phyloP scores from a whole-genome alignment of 179 eudicot genomes.

The Carnegiea gigantea region DNA sequence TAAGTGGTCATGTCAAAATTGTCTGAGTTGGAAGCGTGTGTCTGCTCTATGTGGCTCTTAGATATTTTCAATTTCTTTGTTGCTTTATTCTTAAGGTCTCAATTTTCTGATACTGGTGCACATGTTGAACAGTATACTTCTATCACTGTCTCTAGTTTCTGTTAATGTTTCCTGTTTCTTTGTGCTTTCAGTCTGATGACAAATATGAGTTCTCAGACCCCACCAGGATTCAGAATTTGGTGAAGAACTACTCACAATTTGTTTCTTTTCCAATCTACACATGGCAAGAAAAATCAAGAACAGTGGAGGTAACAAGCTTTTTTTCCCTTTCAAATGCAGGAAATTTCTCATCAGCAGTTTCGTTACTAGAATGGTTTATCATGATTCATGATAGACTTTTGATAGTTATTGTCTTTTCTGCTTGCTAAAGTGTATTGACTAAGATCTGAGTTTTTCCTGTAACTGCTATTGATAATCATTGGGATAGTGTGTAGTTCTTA shows the following conservation, averaged over 20 bases:
- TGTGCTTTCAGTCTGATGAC: conserved; percentile 76
- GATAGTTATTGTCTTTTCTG: neutral
- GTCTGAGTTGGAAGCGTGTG: neutral
- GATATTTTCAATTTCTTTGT: neutral
- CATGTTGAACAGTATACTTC: neutral
- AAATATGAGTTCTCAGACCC: conserved; percentile 92
- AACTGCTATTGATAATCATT: neutral
- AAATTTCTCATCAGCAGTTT: neutral
- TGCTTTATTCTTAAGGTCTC: neutral
- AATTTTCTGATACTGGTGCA: neutral
- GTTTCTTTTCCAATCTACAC: conserved; percentile 97
- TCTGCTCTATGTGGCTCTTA: neutral
- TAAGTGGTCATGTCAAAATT: neutral
- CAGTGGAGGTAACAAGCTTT: conserved; percentile 66
- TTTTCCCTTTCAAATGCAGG: neutral
- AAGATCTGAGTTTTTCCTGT: neutral
- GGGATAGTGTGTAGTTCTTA: neutral
- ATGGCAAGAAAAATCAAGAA: conserved; percentile 95
- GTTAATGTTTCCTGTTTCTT: conserved; percentile 10
- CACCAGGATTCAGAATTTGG: conserved; percentile 67
- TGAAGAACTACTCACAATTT: conserved; percentile 97
- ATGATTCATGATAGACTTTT: neutral
- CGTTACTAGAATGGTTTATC: neutral
- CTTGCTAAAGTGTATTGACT: neutral
- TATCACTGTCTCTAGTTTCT: neutral